Evolutionary conservation across 768 basidiomycete species (phyloP).

Genomic region (Paxillus ammoniavirescens): DNA sequence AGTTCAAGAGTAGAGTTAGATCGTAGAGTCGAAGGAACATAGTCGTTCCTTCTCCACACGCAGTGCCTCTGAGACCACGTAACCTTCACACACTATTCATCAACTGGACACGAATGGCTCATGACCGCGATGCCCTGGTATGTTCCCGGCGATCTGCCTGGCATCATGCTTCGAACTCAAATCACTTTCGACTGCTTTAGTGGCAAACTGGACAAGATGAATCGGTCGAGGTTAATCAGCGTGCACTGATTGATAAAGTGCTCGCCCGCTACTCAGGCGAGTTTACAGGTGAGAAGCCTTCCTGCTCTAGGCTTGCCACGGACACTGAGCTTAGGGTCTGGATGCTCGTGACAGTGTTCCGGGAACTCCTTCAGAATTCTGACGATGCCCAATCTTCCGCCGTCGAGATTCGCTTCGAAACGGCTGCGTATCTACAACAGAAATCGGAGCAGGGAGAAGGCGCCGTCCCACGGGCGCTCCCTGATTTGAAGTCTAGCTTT

Average conservation of each 20-base stretch:
- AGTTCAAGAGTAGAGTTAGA: no score
- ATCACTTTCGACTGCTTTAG: constrained; percentile 17
- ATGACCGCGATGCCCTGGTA: constrained; percentile 18
- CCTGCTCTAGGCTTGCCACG: neutral
- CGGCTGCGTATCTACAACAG: constrained; percentile 42
- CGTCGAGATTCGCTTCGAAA: constrained; percentile 78
- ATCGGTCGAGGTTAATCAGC: constrained; percentile 85
- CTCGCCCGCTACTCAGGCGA: constrained; percentile 91
- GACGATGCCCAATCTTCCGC: constrained; percentile 78
- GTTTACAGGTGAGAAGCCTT: constrained; percentile 55
- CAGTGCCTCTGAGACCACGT: no score
- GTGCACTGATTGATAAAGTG: constrained; percentile 94
- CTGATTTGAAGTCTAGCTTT: constrained; percentile 61
- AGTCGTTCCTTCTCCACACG: no score
- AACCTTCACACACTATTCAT: no score
- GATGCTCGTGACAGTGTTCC: constrained; percentile 40
- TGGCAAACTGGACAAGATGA: constrained; percentile 62
- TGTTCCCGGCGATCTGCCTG: neutral
- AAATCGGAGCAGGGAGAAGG: constrained; percentile 17
- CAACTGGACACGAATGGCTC: constrained; percentile 4
- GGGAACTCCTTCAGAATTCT: constrained; percentile 92
- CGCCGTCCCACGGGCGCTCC: constrained; percentile 31
- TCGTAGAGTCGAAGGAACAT: no score
- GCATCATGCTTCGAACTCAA: neutral
- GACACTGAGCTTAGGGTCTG: neutral